Percentiles rank a stretch among this genome's conserved stretches.
Conservation (phyloP, 2,329 filamentous ascomycete genomes). For the Aspergillus clavatus region DNA sequence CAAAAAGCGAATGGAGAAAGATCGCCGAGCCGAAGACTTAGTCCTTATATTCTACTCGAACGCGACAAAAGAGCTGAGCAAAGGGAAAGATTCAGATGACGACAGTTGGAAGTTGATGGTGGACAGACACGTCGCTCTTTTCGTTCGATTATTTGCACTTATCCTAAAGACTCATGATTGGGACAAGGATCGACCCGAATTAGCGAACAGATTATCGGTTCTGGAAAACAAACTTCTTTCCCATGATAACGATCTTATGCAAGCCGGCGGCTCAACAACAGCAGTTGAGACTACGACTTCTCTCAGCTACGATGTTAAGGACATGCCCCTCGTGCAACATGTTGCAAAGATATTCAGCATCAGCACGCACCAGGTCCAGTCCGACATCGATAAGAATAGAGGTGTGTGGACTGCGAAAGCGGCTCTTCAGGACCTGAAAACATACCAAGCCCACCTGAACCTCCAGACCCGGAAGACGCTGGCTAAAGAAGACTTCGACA, state of each 20-base stretch:
- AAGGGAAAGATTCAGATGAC: constrained; percentile 69
- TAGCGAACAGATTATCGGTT: constrained; percentile 70
- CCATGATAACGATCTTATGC: constrained; percentile 83
- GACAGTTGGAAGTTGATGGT: constrained; percentile 88
- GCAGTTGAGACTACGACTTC: constrained; percentile 79
- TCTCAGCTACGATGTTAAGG: constrained; percentile 86
- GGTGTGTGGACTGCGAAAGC: constrained; percentile 85
- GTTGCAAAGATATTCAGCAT: constrained; percentile 84
- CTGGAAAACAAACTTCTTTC: constrained; percentile 91
- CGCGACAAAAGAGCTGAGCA: constrained; percentile 83
- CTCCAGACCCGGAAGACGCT: constrained; percentile 72
- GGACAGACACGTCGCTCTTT: constrained; percentile 89
- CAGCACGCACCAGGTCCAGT: constrained; percentile 72
- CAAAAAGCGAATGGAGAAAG: constrained; percentile 87
- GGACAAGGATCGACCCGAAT: constrained; percentile 77
- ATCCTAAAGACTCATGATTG: constrained; percentile 80
- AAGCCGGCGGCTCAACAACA: constrained; percentile 54
- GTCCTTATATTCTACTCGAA: constrained; percentile 95
- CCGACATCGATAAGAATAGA: constrained; percentile 78
- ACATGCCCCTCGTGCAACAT: constrained; percentile 88
- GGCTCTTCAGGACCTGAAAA: constrained; percentile 84
- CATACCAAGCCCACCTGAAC: constrained; percentile 84
- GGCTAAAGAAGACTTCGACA: constrained; percentile 79
- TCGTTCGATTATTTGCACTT: constrained; percentile 77
- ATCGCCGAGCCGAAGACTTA: constrained; percentile 84